Evolutionary conservation across 1,284 basidiomycete genomes (phyloP).

Genomic region (Papiliotrema laurentii): DNA sequence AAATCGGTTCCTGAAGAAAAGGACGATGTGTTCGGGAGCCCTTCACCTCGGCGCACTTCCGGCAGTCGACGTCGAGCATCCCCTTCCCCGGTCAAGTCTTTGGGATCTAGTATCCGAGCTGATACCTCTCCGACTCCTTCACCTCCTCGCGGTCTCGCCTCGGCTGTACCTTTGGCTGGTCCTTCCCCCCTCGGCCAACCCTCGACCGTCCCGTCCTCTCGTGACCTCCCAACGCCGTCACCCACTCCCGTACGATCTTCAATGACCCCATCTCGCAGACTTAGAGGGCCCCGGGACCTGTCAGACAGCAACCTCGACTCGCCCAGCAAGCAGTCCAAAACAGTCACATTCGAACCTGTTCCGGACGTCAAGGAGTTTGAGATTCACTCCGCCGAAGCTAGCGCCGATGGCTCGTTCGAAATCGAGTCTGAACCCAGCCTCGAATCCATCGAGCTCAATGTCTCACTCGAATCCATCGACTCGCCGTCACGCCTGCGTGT

Average conservation of each 20-base stretch:
- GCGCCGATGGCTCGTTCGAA: constrained; percentile 49
- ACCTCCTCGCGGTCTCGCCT: constrained; percentile 17
- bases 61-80: constrained; percentile 26
- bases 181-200: constrained; percentile 31
- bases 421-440: constrained; percentile 25
- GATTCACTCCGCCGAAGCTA: constrained; percentile 56
- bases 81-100: constrained; percentile 16
- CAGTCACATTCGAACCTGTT: constrained; percentile 77
- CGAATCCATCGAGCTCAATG: constrained; percentile 18
- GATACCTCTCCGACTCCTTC: constrained; percentile 35
- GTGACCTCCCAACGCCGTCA: constrained; percentile 7
- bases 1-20: constrained; percentile 20
- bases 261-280: constrained; percentile 67
- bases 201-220: constrained; percentile 1
- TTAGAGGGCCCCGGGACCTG: constrained; percentile 67
- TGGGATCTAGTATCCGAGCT: constrained; percentile 6
- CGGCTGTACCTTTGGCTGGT: constrained; percentile 4
- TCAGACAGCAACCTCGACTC: constrained; percentile 39
- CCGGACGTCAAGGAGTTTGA: constrained; percentile 88
- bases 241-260: constrained; percentile 56
- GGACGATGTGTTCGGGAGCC: constrained; percentile 29
- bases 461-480: constrained; percentile 10
- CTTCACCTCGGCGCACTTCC: constrained; percentile 28
- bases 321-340: constrained; percentile 60
- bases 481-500: neutral